A percentile compares a stretch with the other conserved stretches of the same genome.
phyloP scores from a whole-genome alignment of 208 protist genomes.

The Crithidia mellificae region DNA sequence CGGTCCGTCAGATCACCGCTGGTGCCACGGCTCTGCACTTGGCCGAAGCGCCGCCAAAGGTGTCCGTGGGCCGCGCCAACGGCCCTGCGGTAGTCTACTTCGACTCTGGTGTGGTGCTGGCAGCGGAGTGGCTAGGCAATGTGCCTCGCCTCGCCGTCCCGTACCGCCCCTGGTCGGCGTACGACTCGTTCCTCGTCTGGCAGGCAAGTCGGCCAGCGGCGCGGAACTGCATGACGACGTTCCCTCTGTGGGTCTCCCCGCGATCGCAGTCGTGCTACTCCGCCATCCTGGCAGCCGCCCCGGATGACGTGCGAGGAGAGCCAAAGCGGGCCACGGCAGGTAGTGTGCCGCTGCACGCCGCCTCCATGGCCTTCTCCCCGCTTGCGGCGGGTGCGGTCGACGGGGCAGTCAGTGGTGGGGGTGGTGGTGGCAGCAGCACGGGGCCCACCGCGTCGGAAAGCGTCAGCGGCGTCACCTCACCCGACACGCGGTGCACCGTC shows the following conservation, averaged over 20 bases:
- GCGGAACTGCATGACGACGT: conserved; percentile 16
- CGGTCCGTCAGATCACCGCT: conserved; percentile 13
- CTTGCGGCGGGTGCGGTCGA: conserved; percentile 5
- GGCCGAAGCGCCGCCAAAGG: conserved; percentile 14
- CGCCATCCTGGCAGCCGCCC: conserved; percentile 1
- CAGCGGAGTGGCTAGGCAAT: conserved; percentile 62
- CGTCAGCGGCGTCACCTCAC: conserved; percentile 6
- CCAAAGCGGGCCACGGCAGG: conserved; percentile 1
- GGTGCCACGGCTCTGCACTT: conserved; percentile 25
- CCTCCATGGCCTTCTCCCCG: conserved; percentile 12
- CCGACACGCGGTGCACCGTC: conserved; percentile 44
- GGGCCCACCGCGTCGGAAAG: neutral
- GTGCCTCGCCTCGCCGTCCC: conserved; percentile 56
- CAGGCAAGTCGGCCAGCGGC: conserved; percentile 18
- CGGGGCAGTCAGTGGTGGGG: neutral
- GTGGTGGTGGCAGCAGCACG: neutral
- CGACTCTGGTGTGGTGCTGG: conserved; percentile 61
- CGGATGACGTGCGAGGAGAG: conserved; percentile 29
- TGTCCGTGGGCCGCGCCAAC: conserved; percentile 41
- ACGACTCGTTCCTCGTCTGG: conserved; percentile 49
- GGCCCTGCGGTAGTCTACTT: conserved; percentile 55
- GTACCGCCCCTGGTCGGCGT: conserved; percentile 54
- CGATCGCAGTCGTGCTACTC: conserved; percentile 36
- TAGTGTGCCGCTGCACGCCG: neutral
- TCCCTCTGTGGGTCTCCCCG: conserved; percentile 19